These are phyloP conservation scores for Nidularia sp. DNA, from an alignment of 768 basidiomycete species.

Conservation along the genomic window DNA sequence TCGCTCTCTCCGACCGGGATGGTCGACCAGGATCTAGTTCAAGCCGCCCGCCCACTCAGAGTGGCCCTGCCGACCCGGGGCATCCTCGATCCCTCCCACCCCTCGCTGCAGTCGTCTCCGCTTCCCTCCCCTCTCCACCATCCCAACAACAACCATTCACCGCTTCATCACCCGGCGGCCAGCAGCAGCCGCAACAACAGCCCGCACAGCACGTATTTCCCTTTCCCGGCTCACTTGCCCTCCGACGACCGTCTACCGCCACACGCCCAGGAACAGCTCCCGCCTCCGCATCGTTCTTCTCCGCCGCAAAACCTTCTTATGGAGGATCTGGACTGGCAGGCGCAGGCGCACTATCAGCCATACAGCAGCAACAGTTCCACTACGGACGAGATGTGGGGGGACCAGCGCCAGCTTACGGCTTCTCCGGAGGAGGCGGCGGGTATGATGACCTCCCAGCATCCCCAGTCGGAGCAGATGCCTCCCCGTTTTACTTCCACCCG, in stretches of 20 bases:
- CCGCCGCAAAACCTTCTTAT: slow-evolving; percentile 29
- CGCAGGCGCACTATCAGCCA: background rate
- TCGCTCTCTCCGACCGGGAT: slow-evolving; percentile 19
- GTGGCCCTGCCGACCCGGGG: slow-evolving; percentile 30
- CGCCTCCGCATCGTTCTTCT: slow-evolving; percentile 60
- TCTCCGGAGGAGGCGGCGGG: background rate
- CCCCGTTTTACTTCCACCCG: slow-evolving; percentile 78
- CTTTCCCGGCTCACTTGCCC: too few relatives aligned
- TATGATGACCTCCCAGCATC: slow-evolving; percentile 6
- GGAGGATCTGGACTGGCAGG: slow-evolving; percentile 49
- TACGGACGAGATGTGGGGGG: slow-evolving; percentile 3
- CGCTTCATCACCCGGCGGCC: slow-evolving; percentile 24
- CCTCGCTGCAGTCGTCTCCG: slow-evolving; percentile 74
- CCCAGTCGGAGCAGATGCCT: slow-evolving; percentile 30
- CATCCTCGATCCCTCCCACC: slow-evolving; percentile 56
- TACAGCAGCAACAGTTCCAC: slow-evolving; percentile 7
- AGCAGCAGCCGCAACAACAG: slow-evolving; percentile 47
- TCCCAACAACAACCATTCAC: too few relatives aligned
- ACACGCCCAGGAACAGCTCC: slow-evolving; percentile 71
- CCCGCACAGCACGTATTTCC: too few relatives aligned
- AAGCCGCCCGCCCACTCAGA: slow-evolving; percentile 52
- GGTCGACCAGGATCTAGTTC: slow-evolving; percentile 17
- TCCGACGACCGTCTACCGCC: slow-evolving; percentile 46
- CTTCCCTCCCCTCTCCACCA: slow-evolving; percentile 46
- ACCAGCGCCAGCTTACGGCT: background rate